These are phyloP conservation scores for Aquilaria agallochum DNA, from an alignment of 441 rosid genomes.

Conservation along the genomic window DNA sequence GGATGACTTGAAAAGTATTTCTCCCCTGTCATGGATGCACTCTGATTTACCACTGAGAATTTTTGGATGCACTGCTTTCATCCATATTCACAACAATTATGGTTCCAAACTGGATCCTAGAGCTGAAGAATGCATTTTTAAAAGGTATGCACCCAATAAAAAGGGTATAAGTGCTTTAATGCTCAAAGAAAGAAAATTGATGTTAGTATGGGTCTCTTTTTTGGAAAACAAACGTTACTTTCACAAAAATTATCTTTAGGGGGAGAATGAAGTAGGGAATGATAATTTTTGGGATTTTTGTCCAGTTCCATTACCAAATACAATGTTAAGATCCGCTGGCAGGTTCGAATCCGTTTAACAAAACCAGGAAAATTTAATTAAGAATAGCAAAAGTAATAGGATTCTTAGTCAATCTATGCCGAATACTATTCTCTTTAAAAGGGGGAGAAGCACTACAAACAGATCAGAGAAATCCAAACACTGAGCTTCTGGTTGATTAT, in stretches of 20 bases:
- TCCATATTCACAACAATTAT: not conserved
- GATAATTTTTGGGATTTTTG: not conserved
- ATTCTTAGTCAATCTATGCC: not conserved
- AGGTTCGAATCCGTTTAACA: not conserved
- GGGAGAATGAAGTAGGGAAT: not conserved
- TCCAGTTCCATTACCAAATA: not conserved
- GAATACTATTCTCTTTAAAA: not conserved
- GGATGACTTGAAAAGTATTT: not conserved
- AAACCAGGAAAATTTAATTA: not conserved
- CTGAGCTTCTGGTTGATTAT: not conserved
- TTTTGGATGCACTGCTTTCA: not conserved
- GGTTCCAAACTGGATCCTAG: not conserved
- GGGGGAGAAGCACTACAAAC: not conserved
- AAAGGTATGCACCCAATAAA: not conserved
- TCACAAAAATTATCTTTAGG: not conserved
- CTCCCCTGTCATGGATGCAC: not conserved
- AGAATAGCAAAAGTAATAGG: not conserved
- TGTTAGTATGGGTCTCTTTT: not conserved
- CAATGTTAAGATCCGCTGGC: not conserved
- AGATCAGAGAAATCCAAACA: not conserved
- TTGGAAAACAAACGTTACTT: not conserved
- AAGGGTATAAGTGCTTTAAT: not conserved
- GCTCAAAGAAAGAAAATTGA: not conserved
- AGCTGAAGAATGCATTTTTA: not conserved
- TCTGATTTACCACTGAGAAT: not conserved